Base-by-base conservation (phyloP, 2,329 filamentous ascomycete genomes). In the Cordyceps sp. region DNA sequence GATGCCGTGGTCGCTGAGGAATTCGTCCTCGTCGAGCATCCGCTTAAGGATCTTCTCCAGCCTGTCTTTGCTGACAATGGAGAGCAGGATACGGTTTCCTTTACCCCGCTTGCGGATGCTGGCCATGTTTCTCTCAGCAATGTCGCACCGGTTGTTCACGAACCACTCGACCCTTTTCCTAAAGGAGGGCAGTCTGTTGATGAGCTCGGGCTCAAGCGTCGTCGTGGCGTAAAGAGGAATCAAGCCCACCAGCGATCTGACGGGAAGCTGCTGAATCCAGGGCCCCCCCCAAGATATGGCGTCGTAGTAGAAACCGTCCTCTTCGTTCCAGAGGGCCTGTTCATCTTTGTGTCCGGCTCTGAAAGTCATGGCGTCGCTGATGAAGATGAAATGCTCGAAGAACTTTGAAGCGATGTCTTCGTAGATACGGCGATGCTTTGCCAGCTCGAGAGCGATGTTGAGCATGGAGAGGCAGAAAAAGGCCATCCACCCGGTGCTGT, bases 401-500 rank as follows among this genome's bases (percentile, higher is more conserved):
- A 96, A 96, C 57, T 96, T 96, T 31, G 85, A 92, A 2, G 88
- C 86, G 61, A 96, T 80, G 48, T 96, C 88, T 61, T 96, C 88
- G 53, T 96, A 96, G 35, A 78, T 93, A 26, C 86, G 78, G 29
- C 90, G 78, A 53, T 94, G 84, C 60, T 96, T 96, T 36, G 88
- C 86, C 42, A 96, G 67, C 58, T 96, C 90, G 10, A 96, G 69
- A 12, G 86, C 78, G 47, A 96, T 96, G 58, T 96, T 96, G 48
- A 96, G 67, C 88, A 96, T 96, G 59, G 76, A 85, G 39, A 96
- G 60, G 47, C 80, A 93, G 62, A 93, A 96, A 55, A 96, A 96
- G 9, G 83, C 88, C 88, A 96, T 96, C 88, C 88, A 96, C 21
- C 88, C 88, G 9, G 88, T 96, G 52, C 85, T 93, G 63, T 96